phyloP scores from a whole-genome alignment of 371 early-diverging fungal genomes.

The Mucor piriformis region DNA sequence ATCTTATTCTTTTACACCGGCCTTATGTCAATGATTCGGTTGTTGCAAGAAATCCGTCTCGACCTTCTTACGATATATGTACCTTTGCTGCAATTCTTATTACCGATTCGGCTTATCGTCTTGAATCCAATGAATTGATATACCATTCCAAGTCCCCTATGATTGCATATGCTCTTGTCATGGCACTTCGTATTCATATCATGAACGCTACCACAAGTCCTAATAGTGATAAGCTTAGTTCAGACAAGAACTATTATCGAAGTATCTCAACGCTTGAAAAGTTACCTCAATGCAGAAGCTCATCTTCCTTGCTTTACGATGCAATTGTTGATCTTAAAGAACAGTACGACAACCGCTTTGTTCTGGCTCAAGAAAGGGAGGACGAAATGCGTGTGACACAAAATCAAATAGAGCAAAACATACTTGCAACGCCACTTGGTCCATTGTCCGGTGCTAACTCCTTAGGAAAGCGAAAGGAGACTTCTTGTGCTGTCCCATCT shows the following conservation, averaged over 20 bases:
- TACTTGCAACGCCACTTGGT: too few relatives aligned
- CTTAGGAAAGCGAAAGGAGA: background rate
- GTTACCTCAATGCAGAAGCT: conserved; percentile 15
- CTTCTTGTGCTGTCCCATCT: conserved; percentile 5
- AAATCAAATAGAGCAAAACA: background rate
- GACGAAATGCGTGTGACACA: conserved; percentile 6
- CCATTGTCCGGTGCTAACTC: background rate
- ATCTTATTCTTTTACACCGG: conserved; percentile 44
- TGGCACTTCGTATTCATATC: conserved; percentile 46
- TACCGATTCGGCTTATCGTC: conserved; percentile 30
- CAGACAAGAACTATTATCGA: conserved; percentile 28
- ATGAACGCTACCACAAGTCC: conserved; percentile 35
- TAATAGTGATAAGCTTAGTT: conserved; percentile 18
- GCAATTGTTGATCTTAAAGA: conserved; percentile 15
- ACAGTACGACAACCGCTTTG: conserved; percentile 9
- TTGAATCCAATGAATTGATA: conserved; percentile 22
- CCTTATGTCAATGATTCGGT: conserved; percentile 41
- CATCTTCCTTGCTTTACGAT: conserved; percentile 9
- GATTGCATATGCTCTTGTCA: conserved; percentile 37
- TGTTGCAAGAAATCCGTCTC: conserved; percentile 10
- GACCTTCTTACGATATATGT: conserved; percentile 46
- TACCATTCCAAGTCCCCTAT: conserved; percentile 46
- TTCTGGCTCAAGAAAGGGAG: conserved; percentile 7
- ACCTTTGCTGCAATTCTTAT: conserved; percentile 42
- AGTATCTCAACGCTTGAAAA: conserved; percentile 16